phyloP scores from a whole-genome alignment of 169 alveolate species.

The Amoebophrya sp. region DNA sequence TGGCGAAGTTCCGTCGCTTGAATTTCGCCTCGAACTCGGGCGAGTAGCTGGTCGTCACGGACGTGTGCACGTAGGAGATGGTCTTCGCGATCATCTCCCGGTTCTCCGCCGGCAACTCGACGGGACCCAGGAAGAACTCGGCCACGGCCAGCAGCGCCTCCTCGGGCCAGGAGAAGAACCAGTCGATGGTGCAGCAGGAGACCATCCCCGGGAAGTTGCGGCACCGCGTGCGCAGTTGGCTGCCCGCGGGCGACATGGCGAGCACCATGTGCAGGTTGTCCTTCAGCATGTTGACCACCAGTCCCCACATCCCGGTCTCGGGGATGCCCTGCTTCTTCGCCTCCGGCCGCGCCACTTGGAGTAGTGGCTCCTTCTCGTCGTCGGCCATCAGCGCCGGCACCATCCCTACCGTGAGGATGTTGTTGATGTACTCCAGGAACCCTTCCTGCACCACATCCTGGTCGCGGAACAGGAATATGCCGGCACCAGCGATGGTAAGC shows the following conservation, averaged over 20 bases:
- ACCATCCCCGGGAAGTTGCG: constrained; percentile 89
- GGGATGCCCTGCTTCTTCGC: constrained; percentile 60
- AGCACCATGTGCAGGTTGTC: constrained; percentile 71
- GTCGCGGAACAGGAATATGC: constrained; percentile 80
- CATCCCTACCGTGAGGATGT: constrained; percentile 67
- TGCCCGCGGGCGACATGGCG: constrained; percentile 81
- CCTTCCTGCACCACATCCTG: constrained; percentile 79
- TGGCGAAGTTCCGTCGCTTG: constrained; percentile 68
- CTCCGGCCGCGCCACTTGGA: constrained; percentile 48
- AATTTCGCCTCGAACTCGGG: constrained; percentile 59
- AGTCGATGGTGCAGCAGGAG: constrained; percentile 87
- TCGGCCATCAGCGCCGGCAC: constrained; percentile 82
- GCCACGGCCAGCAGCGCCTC: constrained; percentile 89
- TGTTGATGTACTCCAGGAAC: constrained; percentile 76
- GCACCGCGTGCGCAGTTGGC: constrained; percentile 63
- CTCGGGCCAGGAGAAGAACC: constrained; percentile 89
- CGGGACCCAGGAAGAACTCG: constrained; percentile 52
- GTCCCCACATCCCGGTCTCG: constrained; percentile 56
- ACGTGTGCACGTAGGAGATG: constrained; percentile 59
- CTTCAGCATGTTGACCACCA: constrained; percentile 28
- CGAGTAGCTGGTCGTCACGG: constrained; percentile 53
- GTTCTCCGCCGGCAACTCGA: constrained; percentile 47
- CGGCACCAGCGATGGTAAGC: too few species aligned
- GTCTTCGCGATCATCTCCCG: constrained; percentile 56
- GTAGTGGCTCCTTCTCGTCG: constrained; percentile 66